Evolutionary conservation across 2,329 filamentous ascomycete genomes (phyloP).

Genomic region (Basipetospora chlamydospora): DNA sequence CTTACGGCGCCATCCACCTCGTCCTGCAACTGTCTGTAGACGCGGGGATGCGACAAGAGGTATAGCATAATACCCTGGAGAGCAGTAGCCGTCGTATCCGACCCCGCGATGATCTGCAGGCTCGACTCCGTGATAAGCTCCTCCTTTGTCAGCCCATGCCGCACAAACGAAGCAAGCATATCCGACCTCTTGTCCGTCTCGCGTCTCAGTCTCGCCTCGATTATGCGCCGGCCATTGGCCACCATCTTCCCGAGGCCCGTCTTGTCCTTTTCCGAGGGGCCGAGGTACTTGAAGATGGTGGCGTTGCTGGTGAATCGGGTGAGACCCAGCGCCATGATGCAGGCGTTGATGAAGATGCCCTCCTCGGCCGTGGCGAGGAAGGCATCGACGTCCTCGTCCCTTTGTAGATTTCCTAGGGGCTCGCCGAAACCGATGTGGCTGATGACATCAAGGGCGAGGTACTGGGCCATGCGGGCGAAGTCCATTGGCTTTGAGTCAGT

Average conservation of each 20-base stretch:
- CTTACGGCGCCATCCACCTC: slow-evolving; percentile 22
- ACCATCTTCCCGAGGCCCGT: slow-evolving; percentile 26
- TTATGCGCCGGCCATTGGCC: slow-evolving; percentile 21
- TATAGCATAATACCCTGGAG: slow-evolving; percentile 37
- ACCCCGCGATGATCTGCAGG: slow-evolving; percentile 33
- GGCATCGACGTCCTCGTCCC: slow-evolving; percentile 29
- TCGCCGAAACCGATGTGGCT: slow-evolving; percentile 34
- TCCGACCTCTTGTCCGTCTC: slow-evolving; percentile 19
- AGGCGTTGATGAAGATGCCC: slow-evolving; percentile 26
- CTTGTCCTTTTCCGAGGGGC: slow-evolving; percentile 24
- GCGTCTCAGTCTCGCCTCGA: slow-evolving; percentile 11
- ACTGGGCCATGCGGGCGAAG: slow-evolving; percentile 29
- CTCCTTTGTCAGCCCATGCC: slow-evolving; percentile 21
- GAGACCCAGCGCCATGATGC: slow-evolving; percentile 25
- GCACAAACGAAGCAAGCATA: slow-evolving; percentile 33
- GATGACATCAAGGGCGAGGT: slow-evolving; percentile 39
- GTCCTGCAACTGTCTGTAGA: slow-evolving; percentile 27
- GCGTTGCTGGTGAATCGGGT: slow-evolving; percentile 24
- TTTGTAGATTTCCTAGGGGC: slow-evolving; percentile 28
- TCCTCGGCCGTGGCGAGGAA: slow-evolving; percentile 28
- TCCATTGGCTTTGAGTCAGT: slow-evolving; percentile 33
- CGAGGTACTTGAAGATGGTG: slow-evolving; percentile 27
- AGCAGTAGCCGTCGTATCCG: slow-evolving; percentile 41
- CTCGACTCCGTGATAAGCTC: slow-evolving; percentile 29
- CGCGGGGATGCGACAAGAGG: slow-evolving; percentile 32